Evolutionary conservation across 2,329 filamentous ascomycete species (phyloP), one percentile per base, ranked within the genome.

Genomic region (Fusarium globosum): DNA sequence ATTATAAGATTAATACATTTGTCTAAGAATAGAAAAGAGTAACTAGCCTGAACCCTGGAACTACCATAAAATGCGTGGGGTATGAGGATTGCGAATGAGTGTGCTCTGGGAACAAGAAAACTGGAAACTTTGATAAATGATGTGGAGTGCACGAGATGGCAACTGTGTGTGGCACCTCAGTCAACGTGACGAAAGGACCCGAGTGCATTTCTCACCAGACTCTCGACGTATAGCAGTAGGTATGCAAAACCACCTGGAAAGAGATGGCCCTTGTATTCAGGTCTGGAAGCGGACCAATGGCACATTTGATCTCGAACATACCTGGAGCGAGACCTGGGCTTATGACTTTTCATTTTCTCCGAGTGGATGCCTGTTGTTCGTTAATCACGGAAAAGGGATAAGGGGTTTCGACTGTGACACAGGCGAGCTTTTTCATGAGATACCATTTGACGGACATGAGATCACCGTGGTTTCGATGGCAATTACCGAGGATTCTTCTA

Each of bases 131-230:
- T 9, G 14, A 49, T n/a, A n/a, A 49, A 30, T 2, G 12, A 20
- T 26, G 14, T 51, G 48, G 48, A 10, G 4, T 18, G 11, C 30
- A 14, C 15, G 30, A 1, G 7, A 23, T 35, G 48, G 48, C 5
- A 7, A 13, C 3, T 51, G 30, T 11, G 21, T 10, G n/a, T 51
- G 48, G 48, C 30, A 35, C 2, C 0, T 18, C 9, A 16, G 6
- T 4, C 11, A 12, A 7, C 6, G 1, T 2, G 0, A 4, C 4
- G 9, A 11, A 35, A 26, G 3, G 41, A 21, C 1, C 13, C 1
- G 3, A 1, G 10, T 42, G 18, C 10, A 42, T 9, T 33, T 51
- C 15, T 51, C 48, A 18, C 30, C 30, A 18, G 30, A 51, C 8
- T 35, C n/a, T 35, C 15, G 20, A 3, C 48, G 30, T 13, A 51